These are phyloP conservation scores for Monilinia fructigena DNA, from an alignment of 2,329 filamentous ascomycete genomes.

Conservation along the genomic window DNA sequence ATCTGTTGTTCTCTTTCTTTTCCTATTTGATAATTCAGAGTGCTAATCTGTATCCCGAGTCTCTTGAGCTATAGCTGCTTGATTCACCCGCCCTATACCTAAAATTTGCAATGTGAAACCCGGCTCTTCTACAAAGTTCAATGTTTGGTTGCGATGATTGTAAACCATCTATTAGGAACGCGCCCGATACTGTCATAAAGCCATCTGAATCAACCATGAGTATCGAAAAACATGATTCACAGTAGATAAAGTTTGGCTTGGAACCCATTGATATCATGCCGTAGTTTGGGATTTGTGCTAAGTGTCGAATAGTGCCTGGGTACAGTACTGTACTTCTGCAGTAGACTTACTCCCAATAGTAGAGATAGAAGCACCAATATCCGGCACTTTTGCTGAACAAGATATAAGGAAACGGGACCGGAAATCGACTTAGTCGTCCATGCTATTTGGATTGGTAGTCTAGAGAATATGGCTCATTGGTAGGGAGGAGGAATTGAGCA, in stretches of 20 bases:
- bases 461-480: not conserved
- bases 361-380: not conserved
- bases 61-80: not conserved
- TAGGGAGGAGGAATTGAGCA: not conserved
- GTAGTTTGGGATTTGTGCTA: constrained; percentile 10
- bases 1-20: not conserved
- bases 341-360: not conserved
- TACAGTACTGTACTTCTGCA: not conserved
- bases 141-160: not conserved
- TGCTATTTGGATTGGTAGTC: not conserved
- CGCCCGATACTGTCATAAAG: not conserved
- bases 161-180: not conserved
- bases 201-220: constrained; percentile 4
- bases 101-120: not conserved
- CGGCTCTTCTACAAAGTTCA: not conserved
- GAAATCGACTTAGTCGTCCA: not conserved
- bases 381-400: constrained; percentile 6
- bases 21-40: not conserved
- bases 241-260: not conserved
- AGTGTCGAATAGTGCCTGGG: not conserved
- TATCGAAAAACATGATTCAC: not conserved
- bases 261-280: constrained; percentile 10
- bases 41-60: not conserved
- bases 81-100: not conserved
- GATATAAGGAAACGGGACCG: constrained; percentile 14